Evolutionary conservation across 805 yeast species (phyloP).

Genomic region (Spencermartinsiella europaea): DNA sequence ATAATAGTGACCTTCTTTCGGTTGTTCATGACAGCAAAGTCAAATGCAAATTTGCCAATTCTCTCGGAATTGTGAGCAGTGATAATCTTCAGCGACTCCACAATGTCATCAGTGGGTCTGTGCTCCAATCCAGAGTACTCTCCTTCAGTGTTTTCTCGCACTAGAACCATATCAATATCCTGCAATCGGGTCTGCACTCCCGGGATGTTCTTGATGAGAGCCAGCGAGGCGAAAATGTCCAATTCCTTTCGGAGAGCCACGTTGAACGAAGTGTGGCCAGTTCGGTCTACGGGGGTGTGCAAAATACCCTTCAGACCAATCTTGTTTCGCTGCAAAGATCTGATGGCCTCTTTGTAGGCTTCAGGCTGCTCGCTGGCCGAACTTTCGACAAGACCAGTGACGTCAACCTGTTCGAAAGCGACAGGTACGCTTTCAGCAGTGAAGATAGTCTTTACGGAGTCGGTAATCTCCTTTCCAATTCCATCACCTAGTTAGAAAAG

Average conservation of each 20-base stretch:
- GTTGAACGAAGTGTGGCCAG: constrained; percentile 79
- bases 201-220: constrained; percentile 88
- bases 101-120: constrained; percentile 95
- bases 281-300: constrained; percentile 79
- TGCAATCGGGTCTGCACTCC: constrained; percentile 89
- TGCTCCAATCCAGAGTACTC: constrained; percentile 99
- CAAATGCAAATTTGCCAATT: constrained; percentile 95
- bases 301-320: constrained; percentile 95
- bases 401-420: constrained; percentile 72
- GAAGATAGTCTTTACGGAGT: constrained; percentile 87
- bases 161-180: constrained; percentile 86
- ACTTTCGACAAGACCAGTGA: constrained; percentile 49
- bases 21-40: constrained; percentile 87
- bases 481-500: constrained; percentile 65
- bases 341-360: constrained; percentile 77
- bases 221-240: constrained; percentile 91
- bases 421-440: constrained; percentile 83
- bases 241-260: constrained; percentile 95
- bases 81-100: constrained; percentile 92
- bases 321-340: constrained; percentile 90
- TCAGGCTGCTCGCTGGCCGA: constrained; percentile 41
- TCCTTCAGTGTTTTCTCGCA: constrained; percentile 99
- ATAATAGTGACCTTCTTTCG: constrained; percentile 93
- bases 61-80: constrained; percentile 94
- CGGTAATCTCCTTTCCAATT: constrained; percentile 93